A percentile compares a stretch with the other conserved stretches of the same genome.
phyloP scores from a whole-genome alignment of 306 rosid genomes.

The Castanopsis chinensis region DNA sequence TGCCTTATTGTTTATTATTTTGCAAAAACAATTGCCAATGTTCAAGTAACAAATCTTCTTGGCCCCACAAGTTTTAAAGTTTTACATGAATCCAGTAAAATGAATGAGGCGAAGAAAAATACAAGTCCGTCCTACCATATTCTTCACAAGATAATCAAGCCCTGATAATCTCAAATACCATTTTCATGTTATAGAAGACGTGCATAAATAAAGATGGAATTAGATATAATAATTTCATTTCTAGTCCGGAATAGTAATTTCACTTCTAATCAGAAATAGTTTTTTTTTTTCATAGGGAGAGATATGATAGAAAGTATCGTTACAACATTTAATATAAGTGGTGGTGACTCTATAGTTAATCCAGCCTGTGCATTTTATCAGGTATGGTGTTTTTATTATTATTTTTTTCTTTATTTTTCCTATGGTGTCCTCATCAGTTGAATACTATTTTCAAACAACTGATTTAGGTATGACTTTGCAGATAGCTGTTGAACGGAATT shows the following conservation, averaged over 20 bases:
- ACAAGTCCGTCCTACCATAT: too few relatives aligned
- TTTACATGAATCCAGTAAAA: too few relatives aligned
- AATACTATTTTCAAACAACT: slow-evolving; percentile 13
- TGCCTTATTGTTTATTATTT: too few relatives aligned
- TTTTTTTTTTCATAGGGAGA: background rate
- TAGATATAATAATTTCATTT: too few relatives aligned
- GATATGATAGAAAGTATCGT: slow-evolving; percentile 21
- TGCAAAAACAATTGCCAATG: too few relatives aligned
- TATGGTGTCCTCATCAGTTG: background rate
- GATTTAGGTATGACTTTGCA: slow-evolving; percentile 27
- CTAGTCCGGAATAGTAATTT: background rate
- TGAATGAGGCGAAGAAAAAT: too few relatives aligned
- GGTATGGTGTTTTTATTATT: background rate
- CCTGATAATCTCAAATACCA: too few relatives aligned
- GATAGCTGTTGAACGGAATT: slow-evolving; percentile 71
- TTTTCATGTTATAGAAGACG: too few relatives aligned
- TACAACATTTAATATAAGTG: slow-evolving; percentile 11
- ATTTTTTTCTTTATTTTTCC: slow-evolving; percentile 4
- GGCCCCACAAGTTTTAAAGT: too few relatives aligned
- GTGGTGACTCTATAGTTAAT: slow-evolving; percentile 19
- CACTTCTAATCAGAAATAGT: background rate
- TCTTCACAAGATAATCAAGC: too few relatives aligned
- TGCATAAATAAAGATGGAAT: too few relatives aligned
- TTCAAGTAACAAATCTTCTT: too few relatives aligned
- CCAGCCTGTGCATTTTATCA: slow-evolving; percentile 25